A percentile compares a stretch with the other conserved stretches of the same genome.
Evolutionary conservation across 257 asterid genomes (phyloP).

Genomic region (Scutellaria minor): DNA sequence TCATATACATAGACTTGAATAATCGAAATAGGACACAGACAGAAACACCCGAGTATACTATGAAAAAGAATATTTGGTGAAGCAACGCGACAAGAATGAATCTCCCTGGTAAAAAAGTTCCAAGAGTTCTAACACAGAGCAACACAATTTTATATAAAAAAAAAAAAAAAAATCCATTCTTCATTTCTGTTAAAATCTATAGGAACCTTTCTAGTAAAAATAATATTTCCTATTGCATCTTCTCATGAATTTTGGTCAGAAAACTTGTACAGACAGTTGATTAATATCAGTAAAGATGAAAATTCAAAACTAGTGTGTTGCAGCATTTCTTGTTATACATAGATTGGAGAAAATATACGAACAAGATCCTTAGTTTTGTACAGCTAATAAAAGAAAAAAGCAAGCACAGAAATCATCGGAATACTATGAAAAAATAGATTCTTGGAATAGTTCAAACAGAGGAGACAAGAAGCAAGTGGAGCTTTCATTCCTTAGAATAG

Average conservation of each 20-base stretch:
- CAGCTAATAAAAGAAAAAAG: too few species aligned
- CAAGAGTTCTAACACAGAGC: too few species aligned
- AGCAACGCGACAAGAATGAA: not conserved
- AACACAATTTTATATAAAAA: too few species aligned
- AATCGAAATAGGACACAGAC: too few species aligned
- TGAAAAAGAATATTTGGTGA: too few species aligned
- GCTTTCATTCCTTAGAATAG: constrained; percentile 12
- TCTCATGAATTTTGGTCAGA: not conserved
- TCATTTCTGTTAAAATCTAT: not conserved
- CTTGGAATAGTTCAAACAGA: not conserved
- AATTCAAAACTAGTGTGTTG: too few species aligned
- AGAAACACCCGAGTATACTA: too few species aligned
- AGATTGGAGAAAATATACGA: not conserved
- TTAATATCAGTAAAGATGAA: too few species aligned
- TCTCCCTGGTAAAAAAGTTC: too few species aligned
- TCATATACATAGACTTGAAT: too few species aligned
- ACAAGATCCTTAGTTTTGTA: constrained; percentile 19
- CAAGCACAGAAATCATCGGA: not conserved
- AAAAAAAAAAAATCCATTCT: too few species aligned
- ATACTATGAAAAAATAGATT: not conserved
- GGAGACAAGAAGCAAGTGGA: not conserved
- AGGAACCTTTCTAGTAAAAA: not conserved
- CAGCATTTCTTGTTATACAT: too few species aligned
- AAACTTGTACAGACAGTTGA: not conserved
- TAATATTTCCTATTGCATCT: not conserved